phyloP scores from a whole-genome alignment of 495 filamentous ascomycete genomes.

The Aspergillus sclerotioniger region DNA sequence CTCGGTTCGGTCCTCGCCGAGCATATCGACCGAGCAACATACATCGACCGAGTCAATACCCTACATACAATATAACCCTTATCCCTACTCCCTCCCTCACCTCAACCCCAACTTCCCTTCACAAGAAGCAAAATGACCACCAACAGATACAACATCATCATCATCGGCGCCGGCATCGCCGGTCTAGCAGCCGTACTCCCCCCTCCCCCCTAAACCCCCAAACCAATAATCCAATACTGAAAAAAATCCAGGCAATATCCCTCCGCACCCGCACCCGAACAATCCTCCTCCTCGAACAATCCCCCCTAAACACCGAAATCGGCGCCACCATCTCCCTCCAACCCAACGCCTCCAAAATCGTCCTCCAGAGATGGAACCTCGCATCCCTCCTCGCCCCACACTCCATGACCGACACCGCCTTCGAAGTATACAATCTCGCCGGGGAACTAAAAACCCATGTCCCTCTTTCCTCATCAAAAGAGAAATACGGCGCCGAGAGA shows the following conservation, averaged over 20 bases:
- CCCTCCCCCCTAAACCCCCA: background rate
- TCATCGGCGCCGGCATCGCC: constrained; percentile 18
- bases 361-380: constrained; percentile 23
- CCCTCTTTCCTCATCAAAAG: constrained; percentile 16
- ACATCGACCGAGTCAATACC: too few species aligned
- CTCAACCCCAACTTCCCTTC: too few species aligned
- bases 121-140: background rate
- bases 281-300: constrained; percentile 30
- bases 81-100: too few species aligned
- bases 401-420: constrained; percentile 28
- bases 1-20: too few species aligned
- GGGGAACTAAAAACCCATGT: constrained; percentile 22
- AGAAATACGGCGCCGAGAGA: constrained; percentile 26
- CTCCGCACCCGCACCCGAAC: constrained; percentile 20
- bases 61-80: too few species aligned
- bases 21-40: too few species aligned
- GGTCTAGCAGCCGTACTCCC: constrained; percentile 10
- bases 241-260: constrained; percentile 19
- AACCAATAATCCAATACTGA: too few species aligned
- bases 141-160: constrained; percentile 11
- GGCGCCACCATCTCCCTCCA: constrained; percentile 30
- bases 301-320: constrained; percentile 28
- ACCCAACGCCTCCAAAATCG: constrained; percentile 31
- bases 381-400: constrained; percentile 12
- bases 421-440: constrained; percentile 29